Evolutionary conservation across 139 green algal genomes (phyloP), one percentile per base, ranked within the genome.

Genomic region (Auxenochlorella pyrenoidosa): DNA sequence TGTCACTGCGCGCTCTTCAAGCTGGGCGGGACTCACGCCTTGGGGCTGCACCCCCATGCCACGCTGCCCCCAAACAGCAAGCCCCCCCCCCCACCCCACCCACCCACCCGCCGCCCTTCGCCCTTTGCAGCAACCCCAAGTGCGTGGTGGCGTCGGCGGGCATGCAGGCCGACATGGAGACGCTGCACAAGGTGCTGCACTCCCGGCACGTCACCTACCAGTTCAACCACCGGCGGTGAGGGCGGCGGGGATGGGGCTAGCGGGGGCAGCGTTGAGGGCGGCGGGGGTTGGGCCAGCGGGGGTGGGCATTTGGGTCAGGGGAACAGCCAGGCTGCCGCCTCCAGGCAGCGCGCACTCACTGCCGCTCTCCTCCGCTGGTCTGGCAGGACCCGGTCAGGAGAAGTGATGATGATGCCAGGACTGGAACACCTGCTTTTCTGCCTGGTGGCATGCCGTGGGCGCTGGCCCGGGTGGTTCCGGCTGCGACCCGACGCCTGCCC

Each of bases 181-280:
- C 96, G 60, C 91, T 99, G 87, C 97, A 99, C 87, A 99, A 99
- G 93, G 83, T 93, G 28, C 91, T 99, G 84, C 86, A 95, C 76
- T 81, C 86, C 5, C 84, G 87, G 22, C 88, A 97, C 82, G 94
- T 98, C 32, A 97, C 93, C 92, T 98, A 98, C 88, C 87, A 96
- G 87, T 87, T 87, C 79, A 96, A 96, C 86, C 96, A 97, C 91
- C 93, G 91, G 75, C 95, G 95, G 90, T 99, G 96, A 93, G 90
- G 70, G 54, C 34, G 30, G 70, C 70, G 4, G 21, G 34, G 38
- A 21, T 18, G 21, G 26, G 38, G n/a, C 22, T 54, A 54, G 47
- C 47, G 47, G 10, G 47, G 10, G 47, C 47, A 54, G 47, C 8
- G 47, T 18, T 6, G 47, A 54, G 47, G 10, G 47, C 47, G n/a